Percentiles rank a stretch among this genome's conserved stretches.
Conservation (phyloP, 2,329 filamentous ascomycete genomes). For the Triangularia setosa region DNA sequence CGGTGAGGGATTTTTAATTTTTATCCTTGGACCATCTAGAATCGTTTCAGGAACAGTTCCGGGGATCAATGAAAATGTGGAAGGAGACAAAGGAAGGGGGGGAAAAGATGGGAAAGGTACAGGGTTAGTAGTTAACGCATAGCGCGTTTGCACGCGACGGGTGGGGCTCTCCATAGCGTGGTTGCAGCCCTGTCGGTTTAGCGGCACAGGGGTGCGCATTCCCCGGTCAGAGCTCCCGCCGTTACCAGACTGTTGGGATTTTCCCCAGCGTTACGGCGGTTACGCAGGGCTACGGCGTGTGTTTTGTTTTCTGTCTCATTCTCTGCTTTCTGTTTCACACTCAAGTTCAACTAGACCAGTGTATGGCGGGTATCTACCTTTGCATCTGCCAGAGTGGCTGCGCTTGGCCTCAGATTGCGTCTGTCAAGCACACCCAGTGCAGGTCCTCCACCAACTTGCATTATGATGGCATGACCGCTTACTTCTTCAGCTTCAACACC, state of each 20-base stretch:
- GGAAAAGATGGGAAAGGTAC: not conserved
- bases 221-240: not conserved
- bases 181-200: not conserved
- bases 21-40: not conserved
- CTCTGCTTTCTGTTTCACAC: not conserved
- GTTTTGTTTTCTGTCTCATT: no score
- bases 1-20: not conserved
- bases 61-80: not conserved
- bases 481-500: slow-evolving; percentile 44
- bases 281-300: not conserved
- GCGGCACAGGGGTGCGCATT: not conserved
- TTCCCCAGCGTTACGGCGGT: not conserved
- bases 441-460: not conserved
- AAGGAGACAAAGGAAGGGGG: not conserved
- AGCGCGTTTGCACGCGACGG: not conserved
- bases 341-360: not conserved
- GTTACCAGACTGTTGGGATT: not conserved
- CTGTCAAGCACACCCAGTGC: not conserved
- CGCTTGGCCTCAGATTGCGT: not conserved
- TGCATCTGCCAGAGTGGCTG: not conserved
- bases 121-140: not conserved
- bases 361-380: not conserved
- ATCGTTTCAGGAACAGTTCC: not conserved
- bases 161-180: not conserved
- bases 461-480: not conserved